Evolutionary conservation across 1,139 yeast genomes (phyloP), one percentile per base, ranked within the genome.

Genomic region (Ashbya aceris): DNA sequence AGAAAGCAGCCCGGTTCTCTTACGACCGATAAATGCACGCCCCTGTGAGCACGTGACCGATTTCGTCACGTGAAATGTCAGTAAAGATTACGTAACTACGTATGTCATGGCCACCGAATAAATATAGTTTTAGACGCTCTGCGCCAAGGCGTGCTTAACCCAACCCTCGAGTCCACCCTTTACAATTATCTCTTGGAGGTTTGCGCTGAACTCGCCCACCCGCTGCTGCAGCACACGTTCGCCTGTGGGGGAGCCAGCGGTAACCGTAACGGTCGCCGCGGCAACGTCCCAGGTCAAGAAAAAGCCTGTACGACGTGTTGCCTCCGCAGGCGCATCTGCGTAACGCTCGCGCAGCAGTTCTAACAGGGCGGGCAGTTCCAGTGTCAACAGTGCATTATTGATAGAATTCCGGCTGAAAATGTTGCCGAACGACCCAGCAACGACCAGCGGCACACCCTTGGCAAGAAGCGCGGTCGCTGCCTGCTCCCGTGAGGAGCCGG

Each of bases 401-500:
- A 93, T 91, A 45, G 95, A 79, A 70, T 91, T 91, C 69, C 99
- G 77, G 49, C 89, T 82, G 68, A 91, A 91, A 56, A 89, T 93
- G 69, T 93, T 93, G 56, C 97, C 96, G 61, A 91, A 91, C 1
- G 98, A 91, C 34, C 98, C 99, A 14, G 96, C 86, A 49, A 93
- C 95, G 14, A 91, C 95, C 52, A 91, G 70, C 52, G 79, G 78
- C 76, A 91, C 86, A 45, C 91, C 97, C 56, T 95, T 77, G 32
- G 98, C 97, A 50, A 93, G 72, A 48, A 93, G 83, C 36, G 95
- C 89, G 27, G 98, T 91, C 32, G 98, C 98, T 2, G 98, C 99
- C 68, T 91, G 99, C 64, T 91, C 99, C 67, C 98, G 80, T n/a
- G 96, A 86, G 5, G 97, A 87, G 36, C 98, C 98, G 13, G 97